Percentiles rank a stretch among this genome's conserved stretches.
Conservation (phyloP, 495 filamentous ascomycete species). For the Aspergillus steynii region DNA sequence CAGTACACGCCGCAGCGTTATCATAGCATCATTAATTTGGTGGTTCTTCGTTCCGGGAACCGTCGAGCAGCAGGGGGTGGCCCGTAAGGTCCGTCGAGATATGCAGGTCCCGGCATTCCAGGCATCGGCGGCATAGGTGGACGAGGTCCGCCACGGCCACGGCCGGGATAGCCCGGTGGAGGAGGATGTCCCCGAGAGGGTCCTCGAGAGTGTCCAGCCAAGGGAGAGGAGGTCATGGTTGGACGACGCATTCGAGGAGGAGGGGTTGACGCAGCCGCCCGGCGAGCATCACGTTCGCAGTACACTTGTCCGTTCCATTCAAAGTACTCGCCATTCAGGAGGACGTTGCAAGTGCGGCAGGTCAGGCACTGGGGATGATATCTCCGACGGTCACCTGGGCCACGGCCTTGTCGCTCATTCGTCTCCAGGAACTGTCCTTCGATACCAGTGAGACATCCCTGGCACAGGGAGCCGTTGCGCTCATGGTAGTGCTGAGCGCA, state of each 20-base stretch:
- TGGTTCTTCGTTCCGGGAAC: constrained; percentile 75
- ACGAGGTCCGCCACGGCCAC: constrained; percentile 16
- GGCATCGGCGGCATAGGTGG: constrained; percentile 21
- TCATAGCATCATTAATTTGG: constrained; percentile 86
- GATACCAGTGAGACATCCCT: constrained; percentile 77
- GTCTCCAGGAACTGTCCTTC: constrained; percentile 96
- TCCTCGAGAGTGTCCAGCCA: constrained; percentile 15
- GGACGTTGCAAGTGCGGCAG: constrained; percentile 58
- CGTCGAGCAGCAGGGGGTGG: constrained; percentile 39
- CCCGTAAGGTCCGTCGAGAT: constrained; percentile 27
- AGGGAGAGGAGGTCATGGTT: constrained; percentile 32
- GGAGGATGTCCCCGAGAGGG: constrained; percentile 17
- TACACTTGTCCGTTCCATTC: constrained; percentile 67
- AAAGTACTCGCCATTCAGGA: constrained; percentile 69
- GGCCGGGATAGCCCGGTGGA: constrained; percentile 28
- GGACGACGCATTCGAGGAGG: constrained; percentile 34
- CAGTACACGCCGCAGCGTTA: not conserved
- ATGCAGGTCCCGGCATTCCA: constrained; percentile 22
- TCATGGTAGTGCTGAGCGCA: constrained; percentile 93
- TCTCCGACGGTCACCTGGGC: constrained; percentile 61
- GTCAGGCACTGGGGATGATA: constrained; percentile 87
- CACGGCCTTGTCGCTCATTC: constrained; percentile 33
- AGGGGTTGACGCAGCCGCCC: constrained; percentile 49
- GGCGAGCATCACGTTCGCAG: constrained; percentile 84
- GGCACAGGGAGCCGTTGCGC: constrained; percentile 83